Conservation (phyloP, 106 monocot species). For the Agapanthus africanus region DNA sequence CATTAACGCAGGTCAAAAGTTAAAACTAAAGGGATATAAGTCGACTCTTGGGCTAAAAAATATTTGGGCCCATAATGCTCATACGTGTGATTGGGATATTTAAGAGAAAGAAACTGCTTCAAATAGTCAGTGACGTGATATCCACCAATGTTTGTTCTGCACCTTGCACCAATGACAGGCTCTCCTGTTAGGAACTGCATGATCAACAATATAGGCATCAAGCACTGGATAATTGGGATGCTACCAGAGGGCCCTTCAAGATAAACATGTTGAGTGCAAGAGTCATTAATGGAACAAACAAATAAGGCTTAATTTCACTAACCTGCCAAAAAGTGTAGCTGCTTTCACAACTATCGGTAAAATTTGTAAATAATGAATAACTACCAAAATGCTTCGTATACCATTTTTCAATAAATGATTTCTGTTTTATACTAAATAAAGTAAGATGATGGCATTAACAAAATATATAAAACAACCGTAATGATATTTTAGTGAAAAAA, state of each 20-base stretch:
- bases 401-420: no score
- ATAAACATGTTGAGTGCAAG: neutral
- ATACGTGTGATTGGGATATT: constrained; percentile 85
- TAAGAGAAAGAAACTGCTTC: constrained; percentile 93
- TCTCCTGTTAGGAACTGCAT: constrained; percentile 76
- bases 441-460: no score
- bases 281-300: neutral
- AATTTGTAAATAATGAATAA: no score
- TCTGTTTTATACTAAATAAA: no score
- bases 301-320: no score
- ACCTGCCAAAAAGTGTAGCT: no score
- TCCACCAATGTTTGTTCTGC: constrained; percentile 85
- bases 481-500: neutral
- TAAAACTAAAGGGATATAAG: neutral
- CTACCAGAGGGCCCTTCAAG: neutral
- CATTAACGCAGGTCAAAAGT: constrained; percentile 3
- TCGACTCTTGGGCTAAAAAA: neutral
- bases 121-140: constrained; percentile 85
- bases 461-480: no score
- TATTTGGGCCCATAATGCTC: neutral
- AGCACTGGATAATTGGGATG: neutral
- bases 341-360: no score
- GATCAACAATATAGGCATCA: constrained; percentile 1
- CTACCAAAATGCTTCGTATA: no score
- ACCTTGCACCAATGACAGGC: constrained; percentile 68